Base-by-base conservation (phyloP, 768 basidiomycete species). In the Russula vinacea region DNA sequence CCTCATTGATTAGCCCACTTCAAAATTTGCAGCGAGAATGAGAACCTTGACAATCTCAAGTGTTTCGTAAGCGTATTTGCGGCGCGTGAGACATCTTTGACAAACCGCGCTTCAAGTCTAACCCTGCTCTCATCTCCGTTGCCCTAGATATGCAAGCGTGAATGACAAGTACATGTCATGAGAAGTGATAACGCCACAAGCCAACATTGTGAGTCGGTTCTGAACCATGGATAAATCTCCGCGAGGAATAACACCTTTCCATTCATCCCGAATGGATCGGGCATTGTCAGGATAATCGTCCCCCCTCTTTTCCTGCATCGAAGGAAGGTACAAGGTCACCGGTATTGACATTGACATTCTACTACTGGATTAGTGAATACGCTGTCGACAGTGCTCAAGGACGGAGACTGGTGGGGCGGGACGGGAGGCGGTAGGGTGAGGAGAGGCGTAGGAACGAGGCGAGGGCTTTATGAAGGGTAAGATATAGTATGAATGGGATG, bases 211-310 rank as follows among this genome's bases (percentile, higher is more conserved):
- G 26, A 65, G 45, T 6, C 55, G 29, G 33, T 65, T 61, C 32
- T 60, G 55, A 37, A 65, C n/a, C 42, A 5, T 26, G 5, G 7
- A 39, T 10, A 65, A 40, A 37, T 65, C 64, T 17, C 32, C 19
- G 9, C 54, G 54, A 11, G 58, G 64, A 32, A 65, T 61, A 4
- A 61, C 9, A n/a, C 8, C 39, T 35, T 32, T 60, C 64, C 59
- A 65, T 26, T 26, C 39, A 14, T 65, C 59, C 14, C 64, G 64
- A 50, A 65, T 40, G 42, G 42, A 22, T 24, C 64, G 55, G 37
- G 64, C 64, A 44, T 57, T 17, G 19, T 56, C 55, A 29, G 61
- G 64, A 51, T 35, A 65, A 11, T 26, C 40, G 35, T 65, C 64
- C 33, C 64, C 64, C 19, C 40, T 64, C 45, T 24, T 60, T 8